These are phyloP conservation scores for Penicillium psychrosexuale DNA, from an alignment of 2,329 filamentous ascomycete genomes.

Conservation along the genomic window DNA sequence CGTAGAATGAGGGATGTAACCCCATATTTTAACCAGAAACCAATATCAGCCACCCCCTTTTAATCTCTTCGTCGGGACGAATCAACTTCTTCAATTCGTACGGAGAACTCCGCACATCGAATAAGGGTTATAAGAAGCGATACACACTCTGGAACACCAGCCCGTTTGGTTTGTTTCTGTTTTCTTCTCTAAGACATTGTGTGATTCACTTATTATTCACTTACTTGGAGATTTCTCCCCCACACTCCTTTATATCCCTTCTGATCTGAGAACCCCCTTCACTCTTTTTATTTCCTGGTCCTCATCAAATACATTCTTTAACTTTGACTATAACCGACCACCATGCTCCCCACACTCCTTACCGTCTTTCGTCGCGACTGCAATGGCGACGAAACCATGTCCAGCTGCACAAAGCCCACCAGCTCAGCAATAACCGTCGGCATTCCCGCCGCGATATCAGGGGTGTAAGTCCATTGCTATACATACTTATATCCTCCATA, in stretches of 20 bases:
- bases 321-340: neutral
- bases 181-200: neutral
- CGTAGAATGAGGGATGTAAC: neutral
- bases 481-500: neutral
- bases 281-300: neutral
- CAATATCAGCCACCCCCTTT: slow-evolving; percentile 9
- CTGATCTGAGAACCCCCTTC: neutral
- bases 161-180: neutral
- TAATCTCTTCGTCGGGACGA: neutral
- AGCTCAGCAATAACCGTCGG: slow-evolving; percentile 7
- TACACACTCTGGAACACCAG: neutral
- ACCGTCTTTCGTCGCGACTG: slow-evolving; percentile 5
- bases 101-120: neutral
- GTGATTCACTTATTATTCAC: neutral
- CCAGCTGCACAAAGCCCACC: slow-evolving; percentile 9
- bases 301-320: neutral
- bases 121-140: neutral
- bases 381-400: slow-evolving; percentile 6
- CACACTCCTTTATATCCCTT: slow-evolving; percentile 1
- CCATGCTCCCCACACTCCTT: slow-evolving; percentile 3
- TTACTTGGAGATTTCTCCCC: neutral
- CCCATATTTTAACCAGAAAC: neutral
- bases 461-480: neutral
- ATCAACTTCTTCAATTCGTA: neutral
- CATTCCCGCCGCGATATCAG: slow-evolving; percentile 6